phyloP scores from a whole-genome alignment of 2,329 filamentous ascomycete genomes.

The Colletotrichum scovillei region DNA sequence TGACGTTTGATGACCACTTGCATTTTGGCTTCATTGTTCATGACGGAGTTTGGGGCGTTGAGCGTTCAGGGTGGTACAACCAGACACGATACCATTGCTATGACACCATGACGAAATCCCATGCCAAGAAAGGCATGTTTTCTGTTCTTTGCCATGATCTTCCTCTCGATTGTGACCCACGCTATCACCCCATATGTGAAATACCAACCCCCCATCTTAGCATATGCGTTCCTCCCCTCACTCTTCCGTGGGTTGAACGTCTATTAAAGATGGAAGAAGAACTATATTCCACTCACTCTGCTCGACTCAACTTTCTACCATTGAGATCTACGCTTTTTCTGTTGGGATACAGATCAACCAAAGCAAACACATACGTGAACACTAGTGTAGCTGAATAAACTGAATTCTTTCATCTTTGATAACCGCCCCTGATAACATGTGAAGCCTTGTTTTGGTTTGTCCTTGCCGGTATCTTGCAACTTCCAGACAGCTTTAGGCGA shows the following conservation, averaged over 20 bases:
- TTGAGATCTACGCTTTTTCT: constrained; percentile 62
- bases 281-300: constrained; percentile 64
- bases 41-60: constrained; percentile 32
- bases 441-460: too few relatives aligned
- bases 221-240: constrained; percentile 63
- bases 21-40: constrained; percentile 42
- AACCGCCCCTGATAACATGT: too few relatives aligned
- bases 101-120: constrained; percentile 25
- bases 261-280: constrained; percentile 66
- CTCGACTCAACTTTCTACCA: constrained; percentile 52
- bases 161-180: not conserved
- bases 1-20: constrained; percentile 25
- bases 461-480: too few relatives aligned
- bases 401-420: not conserved
- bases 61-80: constrained; percentile 4
- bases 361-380: constrained; percentile 42
- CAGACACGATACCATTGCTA: constrained; percentile 29
- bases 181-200: constrained; percentile 1
- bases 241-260: constrained; percentile 64
- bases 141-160: not conserved
- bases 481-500: too few relatives aligned
- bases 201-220: constrained; percentile 58
- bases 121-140: constrained; percentile 10
- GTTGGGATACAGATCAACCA: constrained; percentile 44
- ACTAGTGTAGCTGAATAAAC: not conserved